Conservation (phyloP, 768 basidiomycete species). For the Phaeotremella skinneri region DNA sequence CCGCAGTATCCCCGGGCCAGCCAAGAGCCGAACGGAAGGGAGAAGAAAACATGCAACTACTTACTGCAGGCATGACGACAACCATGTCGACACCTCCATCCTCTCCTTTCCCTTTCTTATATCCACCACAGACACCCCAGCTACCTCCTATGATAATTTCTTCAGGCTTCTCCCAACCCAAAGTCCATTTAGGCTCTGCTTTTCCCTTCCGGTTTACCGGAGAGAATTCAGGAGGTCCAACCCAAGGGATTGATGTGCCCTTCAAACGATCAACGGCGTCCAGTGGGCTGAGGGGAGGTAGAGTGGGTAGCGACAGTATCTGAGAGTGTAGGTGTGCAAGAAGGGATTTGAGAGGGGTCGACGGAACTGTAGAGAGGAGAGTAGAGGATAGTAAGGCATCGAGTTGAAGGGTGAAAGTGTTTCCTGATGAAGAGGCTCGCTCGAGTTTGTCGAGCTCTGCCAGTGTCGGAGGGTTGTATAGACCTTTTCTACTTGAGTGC, state of each 20-base stretch:
- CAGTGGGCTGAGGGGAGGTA: conserved; percentile 65
- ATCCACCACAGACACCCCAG: conserved; percentile 74
- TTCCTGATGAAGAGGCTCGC: conserved; percentile 47
- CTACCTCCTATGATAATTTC: conserved; percentile 79
- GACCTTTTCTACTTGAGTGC: conserved; percentile 30
- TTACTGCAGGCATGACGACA: conserved; percentile 80
- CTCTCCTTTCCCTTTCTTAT: conserved; percentile 66
- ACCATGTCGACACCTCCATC: conserved; percentile 72
- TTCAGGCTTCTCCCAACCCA: conserved; percentile 71
- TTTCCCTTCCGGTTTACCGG: conserved; percentile 17
- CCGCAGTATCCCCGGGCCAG: too few relatives aligned
- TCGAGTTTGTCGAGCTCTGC: conserved; percentile 30
- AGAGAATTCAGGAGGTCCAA: conserved; percentile 61
- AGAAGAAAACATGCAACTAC: conserved; percentile 54
- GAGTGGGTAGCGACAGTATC: conserved; percentile 61
- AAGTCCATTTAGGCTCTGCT: conserved; percentile 72
- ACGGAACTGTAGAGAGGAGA: conserved; percentile 28
- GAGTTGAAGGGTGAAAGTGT: conserved; percentile 83
- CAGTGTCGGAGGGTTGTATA: conserved; percentile 49
- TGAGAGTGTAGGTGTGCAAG: conserved; percentile 73
- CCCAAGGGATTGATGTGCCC: conserved; percentile 60
- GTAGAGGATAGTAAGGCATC: conserved; percentile 46
- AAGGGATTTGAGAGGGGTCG: conserved; percentile 57
- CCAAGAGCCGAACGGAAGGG: neutral
- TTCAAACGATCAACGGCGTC: conserved; percentile 57